Percentiles rank a stretch among this genome's conserved stretches.
phyloP scores from a whole-genome alignment of 1,139 yeast genomes.

The Zygosaccharomyces pseudobailii region DNA sequence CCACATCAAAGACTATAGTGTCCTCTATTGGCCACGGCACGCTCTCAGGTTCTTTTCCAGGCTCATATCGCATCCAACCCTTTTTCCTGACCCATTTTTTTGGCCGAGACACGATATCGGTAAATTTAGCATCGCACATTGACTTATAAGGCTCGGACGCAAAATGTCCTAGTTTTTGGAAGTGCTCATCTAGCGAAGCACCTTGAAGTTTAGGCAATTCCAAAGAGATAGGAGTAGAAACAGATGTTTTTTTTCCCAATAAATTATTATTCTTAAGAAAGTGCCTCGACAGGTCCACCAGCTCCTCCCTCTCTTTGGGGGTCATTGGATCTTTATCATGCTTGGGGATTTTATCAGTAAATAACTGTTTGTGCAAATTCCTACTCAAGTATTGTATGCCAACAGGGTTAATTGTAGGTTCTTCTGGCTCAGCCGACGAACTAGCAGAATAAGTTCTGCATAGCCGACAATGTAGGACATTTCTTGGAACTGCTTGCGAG shows the following conservation, averaged over 20 bases:
- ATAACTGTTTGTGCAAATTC: conserved; percentile 54
- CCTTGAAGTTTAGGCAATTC: conserved; percentile 71
- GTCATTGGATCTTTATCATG: conserved; percentile 18
- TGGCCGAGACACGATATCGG: conserved; percentile 48
- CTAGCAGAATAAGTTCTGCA: conserved; percentile 7
- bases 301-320: conserved; percentile 31
- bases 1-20: conserved; percentile 82
- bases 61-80: conserved; percentile 82
- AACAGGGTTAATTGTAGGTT: conserved; percentile 59
- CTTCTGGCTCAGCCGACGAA: conserved; percentile 25
- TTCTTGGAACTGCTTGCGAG: neutral
- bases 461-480: conserved; percentile 4
- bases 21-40: conserved; percentile 66
- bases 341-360: conserved; percentile 40
- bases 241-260: conserved; percentile 74
- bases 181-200: conserved; percentile 73
- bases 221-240: conserved; percentile 57
- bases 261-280: conserved; percentile 63
- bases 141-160: conserved; percentile 58
- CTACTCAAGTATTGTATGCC: conserved; percentile 69
- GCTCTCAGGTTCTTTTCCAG: conserved; percentile 45
- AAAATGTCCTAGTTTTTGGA: conserved; percentile 60
- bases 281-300: conserved; percentile 53
- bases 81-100: conserved; percentile 50
- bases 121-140: conserved; percentile 42